Conservation (phyloP, 177 flowering plant genomes). For the Vitis hybrid region DNA sequence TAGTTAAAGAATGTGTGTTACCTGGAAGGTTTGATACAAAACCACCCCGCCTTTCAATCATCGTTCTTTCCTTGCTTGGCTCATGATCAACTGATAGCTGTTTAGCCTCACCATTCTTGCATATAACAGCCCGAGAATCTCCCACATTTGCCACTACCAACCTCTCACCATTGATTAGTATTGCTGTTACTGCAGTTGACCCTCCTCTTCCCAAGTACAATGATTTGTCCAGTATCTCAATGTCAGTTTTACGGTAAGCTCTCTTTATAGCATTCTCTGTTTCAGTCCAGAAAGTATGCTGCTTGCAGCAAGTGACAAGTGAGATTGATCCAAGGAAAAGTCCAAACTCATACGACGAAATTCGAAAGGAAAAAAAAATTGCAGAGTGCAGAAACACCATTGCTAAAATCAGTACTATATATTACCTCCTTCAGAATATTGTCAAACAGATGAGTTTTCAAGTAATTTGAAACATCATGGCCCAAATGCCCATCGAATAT, state of each 20-base stretch:
- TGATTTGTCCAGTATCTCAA: constrained; percentile 53
- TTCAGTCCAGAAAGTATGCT: constrained; percentile 71
- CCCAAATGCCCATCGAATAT: constrained; percentile 90
- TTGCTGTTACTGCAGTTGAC: constrained; percentile 90
- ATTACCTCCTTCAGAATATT: constrained; percentile 71
- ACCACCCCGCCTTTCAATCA: constrained; percentile 75
- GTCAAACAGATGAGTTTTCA: constrained; percentile 62
- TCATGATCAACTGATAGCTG: constrained; percentile 91
- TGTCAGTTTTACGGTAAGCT: constrained; percentile 67
- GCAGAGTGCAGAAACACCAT: no score
- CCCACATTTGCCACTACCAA: constrained; percentile 87
- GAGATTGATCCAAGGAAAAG: background rate
- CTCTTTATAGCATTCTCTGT: constrained; percentile 62
- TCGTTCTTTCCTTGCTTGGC: constrained; percentile 57
- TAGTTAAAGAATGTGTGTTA: constrained; percentile 12
- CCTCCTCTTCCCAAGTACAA: constrained; percentile 68
- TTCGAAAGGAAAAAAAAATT: background rate
- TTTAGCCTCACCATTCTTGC: constrained; percentile 69
- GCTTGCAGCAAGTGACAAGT: constrained; percentile 18
- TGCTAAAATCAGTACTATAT: background rate
- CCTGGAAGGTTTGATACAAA: constrained; percentile 79
- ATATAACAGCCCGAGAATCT: constrained; percentile 83
- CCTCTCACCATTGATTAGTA: constrained; percentile 62
- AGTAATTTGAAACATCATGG: constrained; percentile 64
- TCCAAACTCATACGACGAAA: background rate